Base-by-base conservation (phyloP, 208 protist genomes). In the Trypanosoma caninum region DNA sequence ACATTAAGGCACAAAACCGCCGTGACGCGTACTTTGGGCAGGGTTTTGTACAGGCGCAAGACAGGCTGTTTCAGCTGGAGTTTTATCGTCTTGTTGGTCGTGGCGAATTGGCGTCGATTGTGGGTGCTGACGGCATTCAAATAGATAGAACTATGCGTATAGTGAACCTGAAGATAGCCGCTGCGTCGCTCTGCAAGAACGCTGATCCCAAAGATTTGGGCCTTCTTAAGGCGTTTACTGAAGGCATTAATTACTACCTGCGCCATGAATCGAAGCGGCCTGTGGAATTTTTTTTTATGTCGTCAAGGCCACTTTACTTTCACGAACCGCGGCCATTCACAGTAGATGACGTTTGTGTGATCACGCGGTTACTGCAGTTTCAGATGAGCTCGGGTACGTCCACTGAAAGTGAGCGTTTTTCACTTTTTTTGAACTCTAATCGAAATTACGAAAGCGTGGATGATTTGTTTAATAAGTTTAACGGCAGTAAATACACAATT, bases 1-100 rank as follows among this genome's bases (percentile, higher is more conserved):
- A 80, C 69, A 72, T 84, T 40, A 72, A 67, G 52, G 77, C 81
- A 13, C 71, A 56, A 58, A 78, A 48, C 44, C 76, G 74, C 25
- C 70, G 72, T 18, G 81, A 88, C 47, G 81, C 81, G 16, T 79
- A 73, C 63, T 75, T 88, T 51, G 81, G 76, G 20, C 81, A 88
- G 59, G 77, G 81, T 47, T 84, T 82, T 25, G 76, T 75, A 1
- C 66, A 65, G 18, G 81, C 81, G 28, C 81, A 88, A 65, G 77
- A 84, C 47, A 63, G 81, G 47, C 75, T 88, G 34, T 88, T 80
- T 46, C 81, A 88, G 68, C 61, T 84, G 8, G 76, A 84, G 57
- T 84, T 82, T 47, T 68, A 80, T 54, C 81, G 81, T 35, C 60
- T 72, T 6, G 60, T 72, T 2, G 69, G 59, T 14, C 58, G 65